Percentiles rank a stretch among this genome's conserved stretches.
Evolutionary conservation across 352 stramenopile genomes (phyloP).

Genomic region (Phytopythium mirpurense): DNA sequence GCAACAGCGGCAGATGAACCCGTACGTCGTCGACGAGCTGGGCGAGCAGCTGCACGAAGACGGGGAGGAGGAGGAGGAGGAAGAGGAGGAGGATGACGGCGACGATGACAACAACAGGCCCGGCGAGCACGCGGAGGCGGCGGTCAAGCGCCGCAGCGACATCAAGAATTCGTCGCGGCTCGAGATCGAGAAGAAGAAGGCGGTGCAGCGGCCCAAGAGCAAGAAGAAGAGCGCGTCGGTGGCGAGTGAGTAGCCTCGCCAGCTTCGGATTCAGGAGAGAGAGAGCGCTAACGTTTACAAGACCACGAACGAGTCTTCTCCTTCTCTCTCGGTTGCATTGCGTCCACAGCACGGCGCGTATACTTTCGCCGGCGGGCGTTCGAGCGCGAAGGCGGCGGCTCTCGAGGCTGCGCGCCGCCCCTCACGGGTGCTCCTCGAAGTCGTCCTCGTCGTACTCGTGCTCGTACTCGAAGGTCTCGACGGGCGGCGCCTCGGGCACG

Average conservation of each 20-base stretch:
- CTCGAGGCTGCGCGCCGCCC: background rate
- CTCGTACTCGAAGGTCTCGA: constrained; percentile 81
- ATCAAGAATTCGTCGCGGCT: constrained; percentile 62
- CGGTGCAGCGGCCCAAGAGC: constrained; percentile 34
- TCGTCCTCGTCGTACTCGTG: constrained; percentile 86
- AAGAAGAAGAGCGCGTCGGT: constrained; percentile 24
- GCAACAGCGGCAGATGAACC: constrained; percentile 54
- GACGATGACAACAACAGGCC: constrained; percentile 14
- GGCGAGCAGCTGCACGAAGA: constrained; percentile 11
- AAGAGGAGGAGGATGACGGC: constrained; percentile 18
- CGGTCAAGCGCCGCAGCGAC: constrained; percentile 46
- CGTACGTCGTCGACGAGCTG: constrained; percentile 38
- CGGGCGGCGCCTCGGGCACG: constrained; percentile 75
- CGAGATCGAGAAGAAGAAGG: constrained; percentile 59
- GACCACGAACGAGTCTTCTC: background rate
- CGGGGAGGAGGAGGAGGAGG: constrained; percentile 21
- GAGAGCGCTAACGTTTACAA: background rate
- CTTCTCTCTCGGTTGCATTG: constrained; percentile 3
- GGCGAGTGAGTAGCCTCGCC: background rate
- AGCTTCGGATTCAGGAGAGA: background rate
- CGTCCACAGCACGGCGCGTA: background rate
- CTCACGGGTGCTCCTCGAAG: constrained; percentile 51
- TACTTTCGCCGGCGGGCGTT: background rate
- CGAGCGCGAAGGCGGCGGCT: background rate
- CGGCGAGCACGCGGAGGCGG: constrained; percentile 1